Evolutionary conservation across 768 basidiomycete genomes (phyloP).

Genomic region (Tulasnella sp.): DNA sequence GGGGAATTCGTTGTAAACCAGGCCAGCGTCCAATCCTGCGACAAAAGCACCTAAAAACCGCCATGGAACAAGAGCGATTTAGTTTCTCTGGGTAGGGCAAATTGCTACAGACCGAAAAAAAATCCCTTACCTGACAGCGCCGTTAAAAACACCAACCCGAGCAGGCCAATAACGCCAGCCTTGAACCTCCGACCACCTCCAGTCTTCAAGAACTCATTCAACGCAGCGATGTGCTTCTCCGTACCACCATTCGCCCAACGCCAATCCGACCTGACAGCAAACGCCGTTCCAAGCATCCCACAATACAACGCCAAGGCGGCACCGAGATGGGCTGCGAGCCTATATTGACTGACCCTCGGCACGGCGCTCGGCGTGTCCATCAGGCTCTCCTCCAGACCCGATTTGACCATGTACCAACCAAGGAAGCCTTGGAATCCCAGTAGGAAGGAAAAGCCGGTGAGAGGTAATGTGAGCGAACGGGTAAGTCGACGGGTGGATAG

Average conservation of each 20-base stretch:
- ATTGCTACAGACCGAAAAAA: slow-evolving; percentile 6
- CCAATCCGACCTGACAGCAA: slow-evolving; percentile 70
- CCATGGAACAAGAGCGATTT: background rate
- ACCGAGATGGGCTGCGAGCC: slow-evolving; percentile 90
- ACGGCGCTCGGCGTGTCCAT: slow-evolving; percentile 74
- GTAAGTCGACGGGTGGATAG: slow-evolving; percentile 58
- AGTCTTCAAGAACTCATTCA: slow-evolving; percentile 42
- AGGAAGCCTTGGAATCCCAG: slow-evolving; percentile 86
- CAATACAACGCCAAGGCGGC: slow-evolving; percentile 84
- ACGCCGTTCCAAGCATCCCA: slow-evolving; percentile 78
- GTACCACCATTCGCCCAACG: slow-evolving; percentile 41
- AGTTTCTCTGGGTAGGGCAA: too few relatives aligned
- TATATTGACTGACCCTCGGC: slow-evolving; percentile 93
- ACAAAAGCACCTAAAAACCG: slow-evolving; percentile 99
- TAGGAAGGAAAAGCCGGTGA: slow-evolving; percentile 62
- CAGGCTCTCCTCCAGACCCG: slow-evolving; percentile 76
- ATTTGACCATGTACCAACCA: slow-evolving; percentile 99
- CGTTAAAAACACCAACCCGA: slow-evolving; percentile 77
- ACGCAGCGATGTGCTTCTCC: slow-evolving; percentile 21
- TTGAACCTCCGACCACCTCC: slow-evolving; percentile 50
- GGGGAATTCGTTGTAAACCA: slow-evolving; percentile 98
- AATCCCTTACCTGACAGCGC: slow-evolving; percentile 69
- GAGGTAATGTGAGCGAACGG: slow-evolving; percentile 45
- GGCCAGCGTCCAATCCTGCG: slow-evolving; percentile 90
- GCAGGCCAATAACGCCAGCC: slow-evolving; percentile 47